Evolutionary conservation across 192 early-diverging fungal genomes (phyloP).

Genomic region (Backusella psychrophila): DNA sequence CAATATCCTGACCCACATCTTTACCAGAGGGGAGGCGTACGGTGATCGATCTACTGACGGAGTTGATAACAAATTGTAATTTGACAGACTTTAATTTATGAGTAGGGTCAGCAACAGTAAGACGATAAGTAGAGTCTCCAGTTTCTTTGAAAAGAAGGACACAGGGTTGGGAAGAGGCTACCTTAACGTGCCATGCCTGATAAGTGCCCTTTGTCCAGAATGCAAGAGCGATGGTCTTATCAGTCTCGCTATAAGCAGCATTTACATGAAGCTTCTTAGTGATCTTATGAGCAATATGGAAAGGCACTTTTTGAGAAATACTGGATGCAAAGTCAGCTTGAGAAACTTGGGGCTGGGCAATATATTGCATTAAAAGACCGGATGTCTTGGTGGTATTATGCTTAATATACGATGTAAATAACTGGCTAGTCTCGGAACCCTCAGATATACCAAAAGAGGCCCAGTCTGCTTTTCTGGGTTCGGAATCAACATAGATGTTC

Average conservation of each 20-base stretch:
- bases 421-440: conserved; percentile 4
- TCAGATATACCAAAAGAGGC: conserved; percentile 16
- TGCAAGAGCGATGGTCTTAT: conserved; percentile 5
- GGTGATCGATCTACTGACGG: not conserved
- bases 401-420: conserved; percentile 21
- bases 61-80: not conserved
- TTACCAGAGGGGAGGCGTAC: not conserved
- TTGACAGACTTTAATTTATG: conserved; percentile 8
- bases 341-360: not conserved
- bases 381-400: not conserved
- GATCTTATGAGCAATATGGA: not conserved
- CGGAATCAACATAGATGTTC: conserved; percentile 7
- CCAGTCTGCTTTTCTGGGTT: conserved; percentile 18
- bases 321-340: not conserved
- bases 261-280: not conserved
- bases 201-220: conserved; percentile 7
- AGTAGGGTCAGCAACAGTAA: conserved; percentile 23
- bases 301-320: not conserved
- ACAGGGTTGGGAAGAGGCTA: not conserved
- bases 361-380: conserved; percentile 6
- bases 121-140: not conserved
- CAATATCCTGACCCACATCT: not conserved
- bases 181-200: not conserved
- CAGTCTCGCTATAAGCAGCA: not conserved
- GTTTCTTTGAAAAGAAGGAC: conserved; percentile 12